Base-by-base conservation (phyloP, 2,329 filamentous ascomycete species). In the Fusarium mexicanum region DNA sequence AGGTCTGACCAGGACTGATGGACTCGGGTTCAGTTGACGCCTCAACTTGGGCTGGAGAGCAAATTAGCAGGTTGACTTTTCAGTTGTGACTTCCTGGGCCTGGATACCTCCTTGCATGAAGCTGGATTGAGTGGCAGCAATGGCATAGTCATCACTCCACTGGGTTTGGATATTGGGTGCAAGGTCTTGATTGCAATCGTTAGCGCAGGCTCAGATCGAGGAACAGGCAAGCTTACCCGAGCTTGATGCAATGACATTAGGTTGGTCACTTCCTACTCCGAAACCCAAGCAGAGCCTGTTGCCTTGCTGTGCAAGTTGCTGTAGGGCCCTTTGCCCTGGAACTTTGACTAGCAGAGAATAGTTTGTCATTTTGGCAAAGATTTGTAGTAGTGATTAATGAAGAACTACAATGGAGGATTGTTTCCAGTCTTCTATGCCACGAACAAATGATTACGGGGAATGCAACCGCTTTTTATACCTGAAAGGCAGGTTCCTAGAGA, bases 101-200 rank as follows among this genome's bases (percentile, higher is more conserved):
- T 35, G 2, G 1, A 35, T 51, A 51, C 48, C 17, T 11, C 48
- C n/a, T 14, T 16, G 2, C 48, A 16, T 35, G n/a, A 51, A 51
- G 0, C 0, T 11, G 3, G 17, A 35, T 8, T 3, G 8, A 8
- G 0, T 51, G 17, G 31, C 48, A 24, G 48, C 48, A 6, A 51
- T 20, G 20, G 2, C 48, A 24, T 11, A 20, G 0, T 24, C 48
- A 35, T 51, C 48, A 12, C 11, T 51, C 48, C 31, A 51, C 4
- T 6, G 0, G 4, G 2, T 0, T 8, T 6, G 0, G 17, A 11
- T 16, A 2, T 6, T 4, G 0, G 31, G 12, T 2, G 2, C 31
- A 11, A 51, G 1, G 9, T 0, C 48, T 51, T 24, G 9, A 3
- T 20, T 8, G 4, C 3, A 16, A 24, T 16, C 4, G 4, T 51